These are phyloP conservation scores for Botrytis byssoidea DNA, from an alignment of 2,329 filamentous ascomycete species.

Conservation along the genomic window DNA sequence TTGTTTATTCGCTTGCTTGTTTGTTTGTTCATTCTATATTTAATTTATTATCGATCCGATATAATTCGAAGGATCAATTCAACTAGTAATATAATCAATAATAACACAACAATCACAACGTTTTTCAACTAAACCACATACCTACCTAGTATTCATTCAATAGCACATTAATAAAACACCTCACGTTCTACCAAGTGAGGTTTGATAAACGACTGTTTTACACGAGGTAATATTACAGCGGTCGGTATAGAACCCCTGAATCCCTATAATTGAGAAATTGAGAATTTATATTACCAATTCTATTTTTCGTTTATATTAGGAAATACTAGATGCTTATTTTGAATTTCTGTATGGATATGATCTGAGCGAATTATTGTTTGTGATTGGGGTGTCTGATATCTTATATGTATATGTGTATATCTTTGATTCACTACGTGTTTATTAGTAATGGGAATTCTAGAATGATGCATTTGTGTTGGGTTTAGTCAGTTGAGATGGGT, in stretches of 20 bases:
- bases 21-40: not conserved
- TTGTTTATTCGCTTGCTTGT: not conserved
- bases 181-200: not conserved
- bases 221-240: fast-evolving
- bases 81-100: not conserved
- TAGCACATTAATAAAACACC: fast-evolving
- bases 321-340: too few species aligned
- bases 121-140: not conserved
- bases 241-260: fast-evolving
- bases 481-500: too few species aligned
- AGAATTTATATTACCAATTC: too few species aligned
- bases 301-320: not conserved
- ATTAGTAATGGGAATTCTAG: too few species aligned
- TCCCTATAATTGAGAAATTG: fast-evolving
- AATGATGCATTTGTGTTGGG: too few species aligned
- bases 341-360: not conserved
- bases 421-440: not conserved
- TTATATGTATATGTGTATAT: not conserved
- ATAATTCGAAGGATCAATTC: not conserved
- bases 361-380: not conserved
- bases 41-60: not conserved
- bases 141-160: not conserved
- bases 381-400: fast-evolving
- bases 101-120: not conserved
- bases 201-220: not conserved